These are phyloP conservation scores for Penicillium sp. DNA, from an alignment of 2,329 filamentous ascomycete genomes.

Conservation along the genomic window DNA sequence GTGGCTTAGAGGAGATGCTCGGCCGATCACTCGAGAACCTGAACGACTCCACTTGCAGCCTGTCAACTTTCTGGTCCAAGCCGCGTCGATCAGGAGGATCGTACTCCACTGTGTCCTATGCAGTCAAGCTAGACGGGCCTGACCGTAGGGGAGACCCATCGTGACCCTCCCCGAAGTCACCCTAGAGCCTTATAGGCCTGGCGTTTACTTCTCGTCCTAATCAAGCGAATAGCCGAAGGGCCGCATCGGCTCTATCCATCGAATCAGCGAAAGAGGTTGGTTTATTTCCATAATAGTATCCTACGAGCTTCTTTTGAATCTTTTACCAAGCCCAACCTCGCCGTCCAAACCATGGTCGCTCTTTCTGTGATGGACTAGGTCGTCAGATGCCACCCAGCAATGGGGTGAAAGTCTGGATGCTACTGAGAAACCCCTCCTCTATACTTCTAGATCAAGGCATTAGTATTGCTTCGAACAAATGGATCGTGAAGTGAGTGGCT, in stretches of 20 bases:
- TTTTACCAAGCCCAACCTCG: not conserved
- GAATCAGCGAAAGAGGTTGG: not conserved
- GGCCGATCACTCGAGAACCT: conserved; percentile 5
- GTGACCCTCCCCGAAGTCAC: not conserved
- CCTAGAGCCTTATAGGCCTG: not conserved
- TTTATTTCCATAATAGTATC: not conserved
- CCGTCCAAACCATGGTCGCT: not conserved
- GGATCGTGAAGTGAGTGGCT: not conserved
- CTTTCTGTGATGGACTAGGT: not conserved
- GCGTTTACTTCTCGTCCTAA: not conserved
- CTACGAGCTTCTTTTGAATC: not conserved
- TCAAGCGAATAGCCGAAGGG: not conserved
- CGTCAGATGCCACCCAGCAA: not conserved
- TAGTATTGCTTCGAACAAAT: not conserved
- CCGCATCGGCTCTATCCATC: too few species aligned
- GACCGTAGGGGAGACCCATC: conserved; percentile 4
- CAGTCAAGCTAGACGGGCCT: conserved; percentile 18
- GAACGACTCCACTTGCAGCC: not conserved
- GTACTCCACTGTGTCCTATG: conserved; percentile 11
- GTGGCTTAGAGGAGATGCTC: conserved; percentile 6
- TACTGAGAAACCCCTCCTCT: not conserved
- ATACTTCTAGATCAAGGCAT: not conserved
- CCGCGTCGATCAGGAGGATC: conserved; percentile 23
- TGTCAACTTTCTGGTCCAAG: conserved; percentile 5
- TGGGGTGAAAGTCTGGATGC: not conserved